A percentile compares a stretch with the other conserved stretches of the same genome.
Conservation (phyloP, 495 filamentous ascomycete genomes). For the Annulohypoxylon nitens region DNA sequence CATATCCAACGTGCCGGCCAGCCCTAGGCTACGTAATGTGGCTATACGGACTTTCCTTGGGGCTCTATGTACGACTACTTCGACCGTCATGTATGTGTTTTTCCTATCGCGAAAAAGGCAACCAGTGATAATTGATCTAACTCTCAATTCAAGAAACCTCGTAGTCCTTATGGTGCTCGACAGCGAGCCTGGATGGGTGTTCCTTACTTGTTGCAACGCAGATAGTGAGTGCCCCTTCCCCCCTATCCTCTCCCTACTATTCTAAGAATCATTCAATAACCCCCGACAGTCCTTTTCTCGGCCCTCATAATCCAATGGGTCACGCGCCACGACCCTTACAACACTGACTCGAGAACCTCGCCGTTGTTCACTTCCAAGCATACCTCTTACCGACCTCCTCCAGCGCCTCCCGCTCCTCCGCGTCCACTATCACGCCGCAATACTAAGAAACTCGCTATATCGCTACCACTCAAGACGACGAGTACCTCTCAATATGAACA, state of each 20-base stretch:
- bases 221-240: slow-evolving; percentile 57
- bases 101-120: neutral
- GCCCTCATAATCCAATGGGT: slow-evolving; percentile 68
- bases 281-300: slow-evolving; percentile 63
- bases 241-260: neutral
- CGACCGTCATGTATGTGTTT: slow-evolving; percentile 60
- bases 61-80: slow-evolving; percentile 60
- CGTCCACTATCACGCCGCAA: neutral
- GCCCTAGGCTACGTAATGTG: slow-evolving; percentile 53
- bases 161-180: slow-evolving; percentile 63
- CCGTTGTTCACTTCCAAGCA: slow-evolving; percentile 1
- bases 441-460: slow-evolving; percentile 24
- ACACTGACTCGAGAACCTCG: slow-evolving; percentile 1
- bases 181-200: slow-evolving; percentile 69
- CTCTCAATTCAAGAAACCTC: slow-evolving; percentile 57
- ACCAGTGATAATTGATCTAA: slow-evolving; percentile 5
- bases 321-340: slow-evolving; percentile 60
- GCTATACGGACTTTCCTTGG: slow-evolving; percentile 65
- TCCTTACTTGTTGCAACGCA: slow-evolving; percentile 68
- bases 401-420: neutral
- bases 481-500: slow-evolving; percentile 45
- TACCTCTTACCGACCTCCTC: neutral
- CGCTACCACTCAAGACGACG: slow-evolving; percentile 34
- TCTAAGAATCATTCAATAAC: neutral
- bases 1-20: slow-evolving; percentile 50